Evolutionary conservation across 495 filamentous ascomycete species (phyloP), one percentile per base, ranked within the genome.

Genomic region (Penicillium odoratum): DNA sequence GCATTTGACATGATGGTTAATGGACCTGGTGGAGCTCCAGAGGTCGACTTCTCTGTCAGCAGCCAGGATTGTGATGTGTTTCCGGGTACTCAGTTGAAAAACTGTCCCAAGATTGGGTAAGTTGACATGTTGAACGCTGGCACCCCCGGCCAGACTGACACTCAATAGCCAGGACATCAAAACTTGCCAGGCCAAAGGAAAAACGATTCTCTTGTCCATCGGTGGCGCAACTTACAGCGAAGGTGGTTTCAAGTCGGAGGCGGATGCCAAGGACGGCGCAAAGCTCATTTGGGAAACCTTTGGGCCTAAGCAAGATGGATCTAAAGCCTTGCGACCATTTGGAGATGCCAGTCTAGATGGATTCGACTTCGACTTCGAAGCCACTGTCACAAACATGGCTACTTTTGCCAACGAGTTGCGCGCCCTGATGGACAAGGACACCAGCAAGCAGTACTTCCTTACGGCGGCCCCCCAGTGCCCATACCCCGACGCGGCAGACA

Each of bases 311-410:
- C 30, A 62, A 50, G 46, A 55, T 7, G 61, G 48, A 1, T 65
- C 63, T 7, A 60, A 65, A 5, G 69, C 60, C 5, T 74, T 78
- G 47, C 81, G 87, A 36, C 88, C 88, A 5, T 89, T 92, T 58
- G 85, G 85, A 18, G 63, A 80, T 15, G 81, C 84, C 26, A 73
- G 80, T 30, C 66, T 91, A 43, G 88, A 92, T 62, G 88, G 88
- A 4, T 91, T 91, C 63, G 88, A 92, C 62, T 81, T 89, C 55
- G 85, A 88, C 67, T 81, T 87, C 40, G 85, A 89, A 62, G 71
- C 74, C 51, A 61, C 69, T 59, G 62, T 74, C 48, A 45, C 66
- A 59, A 58, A 83, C 72, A 83, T 82, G 73, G 79, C 70, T 2
- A 71, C 76, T 3, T 86, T 89, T 60, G 83, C 83, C 16, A 66